Evolutionary conservation across 305 asterid genomes (phyloP), one percentile per base, ranked within the genome.

Genomic region (Lippia alba): DNA sequence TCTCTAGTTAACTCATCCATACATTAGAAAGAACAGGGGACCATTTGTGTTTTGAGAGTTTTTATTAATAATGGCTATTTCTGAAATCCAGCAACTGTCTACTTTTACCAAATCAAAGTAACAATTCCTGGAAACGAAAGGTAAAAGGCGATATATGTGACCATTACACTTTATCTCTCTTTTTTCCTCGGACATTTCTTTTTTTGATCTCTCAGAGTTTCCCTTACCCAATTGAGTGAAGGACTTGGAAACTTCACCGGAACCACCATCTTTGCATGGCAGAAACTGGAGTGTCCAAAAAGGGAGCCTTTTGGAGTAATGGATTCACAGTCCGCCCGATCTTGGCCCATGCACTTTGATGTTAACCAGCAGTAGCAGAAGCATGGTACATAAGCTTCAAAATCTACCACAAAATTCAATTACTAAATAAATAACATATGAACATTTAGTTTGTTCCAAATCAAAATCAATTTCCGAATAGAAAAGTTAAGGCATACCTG

Each of bases 371-470:
- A 70, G 96, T 90, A 44, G 91, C 89, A 19, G 98, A 96, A 70
- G 96, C 91, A 24, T 88, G 86, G 82, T 92, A 94, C 97, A 94
- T 94, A 59, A 92, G 94, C 88, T 92, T 90, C 82, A 94, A 76
- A 18, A 94, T 87, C 97, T 94, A 85, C 83, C 67, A 66, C 53
- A 56, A 61, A 44, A 44, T 24, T 24, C 30, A 3, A 24, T 24
- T 24, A 46, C 53, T 44, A 66, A 9, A 44, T 5, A 0, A 15
- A 72, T 34, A 39, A 15, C 34, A 15, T 33, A 12, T 55, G 34
- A 66, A 69, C 62, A 14, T 69, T 57, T 16, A 45, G 51, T 70
- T 46, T 56, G 59, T 51, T 11, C 50, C 58, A 18, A 50, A 49
- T 12, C 17, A 48, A 50, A 40, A 40, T 18, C 30, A 65, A 58